Conservation (phyloP, 495 filamentous ascomycete species). For the Penicillium cinerascens region DNA sequence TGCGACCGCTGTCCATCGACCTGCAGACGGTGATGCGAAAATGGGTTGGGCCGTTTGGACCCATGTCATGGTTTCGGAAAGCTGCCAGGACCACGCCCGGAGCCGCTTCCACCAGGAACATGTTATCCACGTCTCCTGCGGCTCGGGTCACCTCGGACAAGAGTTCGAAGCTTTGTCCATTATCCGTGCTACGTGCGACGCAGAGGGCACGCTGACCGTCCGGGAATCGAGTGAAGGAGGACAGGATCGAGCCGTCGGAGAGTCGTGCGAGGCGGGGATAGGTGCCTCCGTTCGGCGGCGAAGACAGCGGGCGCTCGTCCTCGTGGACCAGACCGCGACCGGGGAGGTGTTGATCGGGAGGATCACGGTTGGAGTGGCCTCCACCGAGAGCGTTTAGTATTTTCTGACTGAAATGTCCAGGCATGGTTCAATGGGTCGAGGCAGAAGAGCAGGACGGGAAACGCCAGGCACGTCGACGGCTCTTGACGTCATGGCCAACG, state of each 20-base stretch:
- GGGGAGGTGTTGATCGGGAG: slow-evolving; percentile 4
- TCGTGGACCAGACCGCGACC: slow-evolving; percentile 29
- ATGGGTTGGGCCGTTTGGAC: slow-evolving; percentile 34
- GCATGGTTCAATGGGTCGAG: slow-evolving; percentile 17
- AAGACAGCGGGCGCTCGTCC: slow-evolving; percentile 39
- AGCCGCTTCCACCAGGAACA: slow-evolving; percentile 51
- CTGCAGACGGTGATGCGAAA: slow-evolving; percentile 62
- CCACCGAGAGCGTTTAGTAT: slow-evolving; percentile 32
- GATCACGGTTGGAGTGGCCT: slow-evolving; percentile 11
- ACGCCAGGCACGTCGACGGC: no score
- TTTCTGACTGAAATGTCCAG: slow-evolving; percentile 36
- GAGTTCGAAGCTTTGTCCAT: slow-evolving; percentile 32
- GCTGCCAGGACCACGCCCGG: slow-evolving; percentile 50
- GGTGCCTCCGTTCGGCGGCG: slow-evolving; percentile 39
- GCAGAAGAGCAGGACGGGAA: background rate
- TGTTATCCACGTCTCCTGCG: slow-evolving; percentile 55
- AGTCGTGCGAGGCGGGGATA: slow-evolving; percentile 40
- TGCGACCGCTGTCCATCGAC: slow-evolving; percentile 50
- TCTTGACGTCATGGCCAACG: no score
- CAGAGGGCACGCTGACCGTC: slow-evolving; percentile 27
- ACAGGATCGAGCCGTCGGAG: slow-evolving; percentile 38
- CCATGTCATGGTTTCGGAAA: slow-evolving; percentile 58
- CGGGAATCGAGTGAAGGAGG: slow-evolving; percentile 38
- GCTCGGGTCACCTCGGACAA: slow-evolving; percentile 37
- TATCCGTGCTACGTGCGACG: slow-evolving; percentile 37